Conservation (phyloP, 768 basidiomycete species). For the Kwoniella sp. region DNA sequence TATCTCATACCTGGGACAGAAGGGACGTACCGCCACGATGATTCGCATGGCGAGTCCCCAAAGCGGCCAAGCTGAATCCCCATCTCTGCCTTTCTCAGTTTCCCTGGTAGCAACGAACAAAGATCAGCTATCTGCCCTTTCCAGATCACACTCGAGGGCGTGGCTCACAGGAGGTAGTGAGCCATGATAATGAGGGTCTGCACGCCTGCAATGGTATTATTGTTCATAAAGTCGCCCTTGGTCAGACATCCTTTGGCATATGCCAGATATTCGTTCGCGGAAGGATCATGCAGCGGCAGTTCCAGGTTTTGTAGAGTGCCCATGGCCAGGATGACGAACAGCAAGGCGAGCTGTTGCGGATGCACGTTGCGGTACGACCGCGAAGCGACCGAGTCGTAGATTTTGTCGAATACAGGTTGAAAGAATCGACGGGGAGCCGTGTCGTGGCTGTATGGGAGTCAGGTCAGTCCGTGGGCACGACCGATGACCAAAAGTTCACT, state of each 20-base stretch:
- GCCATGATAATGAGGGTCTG: constrained; percentile 35
- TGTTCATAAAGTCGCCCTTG: constrained; percentile 31
- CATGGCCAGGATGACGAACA: constrained; percentile 32
- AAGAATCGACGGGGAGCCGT: constrained; percentile 21
- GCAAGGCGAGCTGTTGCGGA: constrained; percentile 27
- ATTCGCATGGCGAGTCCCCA: constrained; percentile 39
- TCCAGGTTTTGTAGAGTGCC: constrained; percentile 34
- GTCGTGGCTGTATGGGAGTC: constrained; percentile 20
- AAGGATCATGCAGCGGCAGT: constrained; percentile 19
- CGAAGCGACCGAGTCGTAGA: constrained; percentile 1
- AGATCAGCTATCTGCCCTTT: not conserved
- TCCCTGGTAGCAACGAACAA: constrained; percentile 20
- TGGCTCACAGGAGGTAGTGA: constrained; percentile 26
- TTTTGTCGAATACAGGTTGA: constrained; percentile 19
- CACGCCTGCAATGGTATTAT: constrained; percentile 33
- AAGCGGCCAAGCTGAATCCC: constrained; percentile 40
- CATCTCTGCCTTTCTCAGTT: constrained; percentile 36
- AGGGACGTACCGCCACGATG: constrained; percentile 24
- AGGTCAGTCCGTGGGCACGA: not conserved
- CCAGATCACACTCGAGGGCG: not conserved
- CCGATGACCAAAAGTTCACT: not conserved
- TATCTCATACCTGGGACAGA: not conserved
- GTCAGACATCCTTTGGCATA: constrained; percentile 25
- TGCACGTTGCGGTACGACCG: constrained; percentile 3
- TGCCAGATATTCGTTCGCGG: constrained; percentile 19